Percentiles rank a stretch among this genome's conserved stretches.
phyloP scores from a whole-genome alignment of 2,329 filamentous ascomycete species.

The Didymella pinodella region DNA sequence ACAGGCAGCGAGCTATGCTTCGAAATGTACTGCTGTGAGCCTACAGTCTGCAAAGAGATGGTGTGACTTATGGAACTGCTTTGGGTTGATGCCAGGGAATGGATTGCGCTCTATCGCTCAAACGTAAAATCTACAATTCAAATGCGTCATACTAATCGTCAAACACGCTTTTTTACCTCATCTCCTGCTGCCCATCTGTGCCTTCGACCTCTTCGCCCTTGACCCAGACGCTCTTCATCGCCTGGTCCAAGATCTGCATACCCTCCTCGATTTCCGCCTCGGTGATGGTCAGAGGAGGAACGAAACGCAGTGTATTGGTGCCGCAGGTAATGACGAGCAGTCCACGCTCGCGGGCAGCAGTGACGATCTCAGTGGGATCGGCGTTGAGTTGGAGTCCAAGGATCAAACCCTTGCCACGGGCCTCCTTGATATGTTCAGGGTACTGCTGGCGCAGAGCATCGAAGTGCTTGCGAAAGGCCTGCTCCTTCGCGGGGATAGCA shows the following conservation, averaged over 20 bases:
- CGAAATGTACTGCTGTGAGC: no score
- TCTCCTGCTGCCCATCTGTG: slow-evolving; percentile 47
- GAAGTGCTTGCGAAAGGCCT: slow-evolving; percentile 66
- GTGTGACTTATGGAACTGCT: background rate
- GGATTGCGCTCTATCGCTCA: slow-evolving; percentile 10
- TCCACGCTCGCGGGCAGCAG: slow-evolving; percentile 85
- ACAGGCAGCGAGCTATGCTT: no score
- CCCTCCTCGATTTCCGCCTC: slow-evolving; percentile 82
- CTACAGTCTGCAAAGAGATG: no score
- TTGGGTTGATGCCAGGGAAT: background rate
- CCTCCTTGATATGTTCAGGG: slow-evolving; percentile 77
- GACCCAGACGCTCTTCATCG: slow-evolving; percentile 64
- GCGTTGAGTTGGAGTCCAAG: slow-evolving; percentile 82
- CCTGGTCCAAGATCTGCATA: slow-evolving; percentile 75
- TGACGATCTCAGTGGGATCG: slow-evolving; percentile 77
- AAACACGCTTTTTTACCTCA: slow-evolving; percentile 28
- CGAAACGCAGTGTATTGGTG: slow-evolving; percentile 89
- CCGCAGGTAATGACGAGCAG: slow-evolving; percentile 91
- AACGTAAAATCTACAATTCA: background rate
- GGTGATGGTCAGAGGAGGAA: slow-evolving; percentile 83
- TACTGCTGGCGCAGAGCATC: slow-evolving; percentile 64
- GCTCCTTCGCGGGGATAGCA: slow-evolving; percentile 72
- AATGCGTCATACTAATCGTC: slow-evolving; percentile 1
- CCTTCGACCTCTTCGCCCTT: slow-evolving; percentile 45
- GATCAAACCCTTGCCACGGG: slow-evolving; percentile 84